Percentiles rank a stretch among this genome's conserved stretches.
phyloP scores from a whole-genome alignment of 371 early-diverging fungal genomes.

The Coemansia sp. region DNA sequence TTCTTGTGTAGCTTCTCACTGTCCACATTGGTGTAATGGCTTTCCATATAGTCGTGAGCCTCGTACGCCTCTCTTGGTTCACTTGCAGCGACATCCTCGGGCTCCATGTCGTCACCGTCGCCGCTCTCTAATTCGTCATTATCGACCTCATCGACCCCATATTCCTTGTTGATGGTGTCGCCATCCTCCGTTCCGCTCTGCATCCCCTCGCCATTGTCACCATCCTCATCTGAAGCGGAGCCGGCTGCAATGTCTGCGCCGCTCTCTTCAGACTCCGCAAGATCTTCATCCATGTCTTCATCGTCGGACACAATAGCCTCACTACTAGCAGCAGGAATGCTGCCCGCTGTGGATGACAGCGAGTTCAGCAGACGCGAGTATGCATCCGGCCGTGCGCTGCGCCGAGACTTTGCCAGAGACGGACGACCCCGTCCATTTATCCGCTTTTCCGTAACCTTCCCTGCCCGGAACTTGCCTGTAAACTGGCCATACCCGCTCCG shows the following conservation, averaged over 20 bases:
- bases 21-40: slow-evolving; percentile 56
- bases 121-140: slow-evolving; percentile 25
- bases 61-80: slow-evolving; percentile 12
- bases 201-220: slow-evolving; percentile 49
- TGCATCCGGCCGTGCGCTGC: slow-evolving; percentile 19
- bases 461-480: slow-evolving; percentile 10
- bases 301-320: slow-evolving; percentile 52
- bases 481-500: slow-evolving; percentile 30
- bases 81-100: slow-evolving; percentile 32
- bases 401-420: slow-evolving; percentile 7
- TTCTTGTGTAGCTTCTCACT: slow-evolving; percentile 52
- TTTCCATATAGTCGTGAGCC: slow-evolving; percentile 23
- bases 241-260: slow-evolving; percentile 48
- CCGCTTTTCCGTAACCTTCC: neutral
- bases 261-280: slow-evolving; percentile 42
- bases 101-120: slow-evolving; percentile 26
- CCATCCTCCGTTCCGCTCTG: slow-evolving; percentile 33
- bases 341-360: slow-evolving; percentile 10
- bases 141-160: slow-evolving; percentile 46
- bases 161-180: slow-evolving; percentile 5
- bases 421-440: neutral
- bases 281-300: slow-evolving; percentile 43
- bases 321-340: neutral
- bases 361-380: slow-evolving; percentile 38
- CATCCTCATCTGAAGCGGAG: slow-evolving; percentile 49